Conservation (phyloP, 257 asterid genomes). For the Buddleja alternifolia region DNA sequence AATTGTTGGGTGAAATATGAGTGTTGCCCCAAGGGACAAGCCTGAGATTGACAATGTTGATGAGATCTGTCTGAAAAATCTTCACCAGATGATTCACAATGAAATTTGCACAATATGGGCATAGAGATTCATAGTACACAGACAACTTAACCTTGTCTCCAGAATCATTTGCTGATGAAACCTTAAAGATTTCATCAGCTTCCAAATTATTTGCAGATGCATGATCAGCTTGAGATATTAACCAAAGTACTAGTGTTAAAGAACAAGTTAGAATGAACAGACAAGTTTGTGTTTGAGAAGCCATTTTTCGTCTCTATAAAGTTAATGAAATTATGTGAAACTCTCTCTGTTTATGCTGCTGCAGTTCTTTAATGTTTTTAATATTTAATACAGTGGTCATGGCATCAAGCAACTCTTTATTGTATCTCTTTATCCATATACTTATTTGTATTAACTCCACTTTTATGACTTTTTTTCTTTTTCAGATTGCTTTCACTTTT, state of each 20-base stretch:
- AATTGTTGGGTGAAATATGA: slow-evolving; percentile 51
- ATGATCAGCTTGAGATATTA: slow-evolving; percentile 30
- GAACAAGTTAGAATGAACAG: slow-evolving; percentile 21
- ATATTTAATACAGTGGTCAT: slow-evolving; percentile 30
- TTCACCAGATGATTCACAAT: slow-evolving; percentile 68
- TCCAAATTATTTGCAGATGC: neutral
- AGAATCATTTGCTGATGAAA: slow-evolving; percentile 10
- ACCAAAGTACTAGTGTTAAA: slow-evolving; percentile 26
- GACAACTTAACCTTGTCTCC: slow-evolving; percentile 45
- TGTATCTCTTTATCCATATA: slow-evolving; percentile 32
- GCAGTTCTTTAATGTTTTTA: too few relatives aligned
- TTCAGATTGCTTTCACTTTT: slow-evolving; percentile 30
- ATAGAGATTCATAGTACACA: slow-evolving; percentile 78
- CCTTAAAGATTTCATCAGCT: neutral
- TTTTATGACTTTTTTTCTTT: slow-evolving; percentile 33
- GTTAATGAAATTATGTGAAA: neutral
- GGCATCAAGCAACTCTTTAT: slow-evolving; percentile 32
- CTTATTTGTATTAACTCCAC: slow-evolving; percentile 27
- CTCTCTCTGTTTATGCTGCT: neutral
- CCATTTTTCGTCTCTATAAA: slow-evolving; percentile 39
- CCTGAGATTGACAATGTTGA: slow-evolving; percentile 68
- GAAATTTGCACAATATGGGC: slow-evolving; percentile 92
- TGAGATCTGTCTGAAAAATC: slow-evolving; percentile 72
- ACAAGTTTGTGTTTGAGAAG: slow-evolving; percentile 24
- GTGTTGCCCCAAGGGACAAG: slow-evolving; percentile 97